Percentiles rank a stretch among this genome's conserved stretches.
These are phyloP conservation scores for Rhododendron simsii DNA, from an alignment of 148 eudicot genomes.

Conservation along the genomic window DNA sequence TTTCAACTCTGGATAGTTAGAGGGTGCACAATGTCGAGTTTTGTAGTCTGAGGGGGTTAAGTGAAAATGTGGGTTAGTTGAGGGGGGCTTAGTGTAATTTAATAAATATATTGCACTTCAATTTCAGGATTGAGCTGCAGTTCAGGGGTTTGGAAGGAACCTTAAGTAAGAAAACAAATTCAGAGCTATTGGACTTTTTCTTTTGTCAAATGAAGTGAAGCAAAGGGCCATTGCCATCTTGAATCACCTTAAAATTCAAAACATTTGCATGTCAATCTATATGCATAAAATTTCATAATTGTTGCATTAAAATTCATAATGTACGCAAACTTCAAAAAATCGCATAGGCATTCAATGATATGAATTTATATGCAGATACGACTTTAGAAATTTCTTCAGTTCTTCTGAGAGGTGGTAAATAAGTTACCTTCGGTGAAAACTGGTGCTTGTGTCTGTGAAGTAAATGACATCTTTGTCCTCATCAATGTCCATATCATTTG, in stretches of 20 bases:
- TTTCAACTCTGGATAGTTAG: too few relatives aligned
- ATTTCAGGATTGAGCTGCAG: background rate
- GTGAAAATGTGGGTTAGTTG: too few relatives aligned
- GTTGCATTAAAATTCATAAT: background rate
- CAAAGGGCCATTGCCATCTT: background rate
- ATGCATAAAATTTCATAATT: background rate
- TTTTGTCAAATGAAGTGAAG: background rate
- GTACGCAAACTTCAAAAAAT: background rate
- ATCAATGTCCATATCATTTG: conserved; percentile 46
- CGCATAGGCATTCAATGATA: background rate
- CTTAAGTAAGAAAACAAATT: background rate
- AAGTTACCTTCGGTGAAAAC: conserved; percentile 32
- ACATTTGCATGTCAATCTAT: background rate
- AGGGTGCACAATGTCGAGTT: too few relatives aligned
- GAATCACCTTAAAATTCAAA: background rate
- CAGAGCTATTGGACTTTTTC: background rate
- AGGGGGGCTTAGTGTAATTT: too few relatives aligned
- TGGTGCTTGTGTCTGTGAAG: conserved; percentile 45
- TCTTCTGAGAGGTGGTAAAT: background rate
- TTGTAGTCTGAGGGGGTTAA: too few relatives aligned
- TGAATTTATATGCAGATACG: background rate
- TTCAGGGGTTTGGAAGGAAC: background rate
- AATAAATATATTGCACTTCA: background rate
- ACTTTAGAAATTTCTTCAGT: background rate
- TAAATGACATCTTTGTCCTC: conserved; percentile 33